Conservation (phyloP, 768 basidiomycete species). For the Lactifluus piperatus region DNA sequence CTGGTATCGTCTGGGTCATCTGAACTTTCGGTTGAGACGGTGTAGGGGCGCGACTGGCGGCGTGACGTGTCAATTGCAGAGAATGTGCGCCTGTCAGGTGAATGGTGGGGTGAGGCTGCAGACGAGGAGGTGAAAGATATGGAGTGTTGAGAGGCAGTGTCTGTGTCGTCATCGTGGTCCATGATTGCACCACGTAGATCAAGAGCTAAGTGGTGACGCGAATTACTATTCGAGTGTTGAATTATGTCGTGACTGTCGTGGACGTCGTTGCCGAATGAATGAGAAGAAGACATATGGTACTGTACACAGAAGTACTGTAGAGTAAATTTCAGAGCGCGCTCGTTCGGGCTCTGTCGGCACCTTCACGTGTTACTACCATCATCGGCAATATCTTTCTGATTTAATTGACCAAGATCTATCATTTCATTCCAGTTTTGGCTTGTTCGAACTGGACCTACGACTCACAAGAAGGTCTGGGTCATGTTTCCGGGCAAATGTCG, state of each 20-base stretch:
- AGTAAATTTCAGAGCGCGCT: too few relatives aligned
- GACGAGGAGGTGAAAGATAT: constrained; percentile 62
- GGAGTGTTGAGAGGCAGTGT: constrained; percentile 73
- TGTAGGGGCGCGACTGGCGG: constrained; percentile 39
- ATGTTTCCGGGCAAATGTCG: constrained; percentile 11
- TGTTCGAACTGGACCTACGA: neutral
- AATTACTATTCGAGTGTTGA: neutral
- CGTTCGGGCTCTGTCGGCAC: neutral
- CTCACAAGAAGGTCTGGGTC: neutral
- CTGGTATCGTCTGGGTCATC: constrained; percentile 10
- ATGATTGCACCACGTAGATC: constrained; percentile 20
- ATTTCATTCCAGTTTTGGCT: neutral
- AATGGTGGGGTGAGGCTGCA: constrained; percentile 42
- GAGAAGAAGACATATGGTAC: constrained; percentile 4
- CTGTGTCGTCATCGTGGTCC: constrained; percentile 48
- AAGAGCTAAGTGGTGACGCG: constrained; percentile 1
- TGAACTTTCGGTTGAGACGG: constrained; percentile 21
- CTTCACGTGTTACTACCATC: neutral
- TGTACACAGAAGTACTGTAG: too few relatives aligned
- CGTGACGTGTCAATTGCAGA: constrained; percentile 21
- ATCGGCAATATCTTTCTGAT: too few relatives aligned
- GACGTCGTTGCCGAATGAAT: constrained; percentile 15
- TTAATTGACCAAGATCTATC: too few relatives aligned
- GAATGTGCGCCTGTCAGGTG: constrained; percentile 21
- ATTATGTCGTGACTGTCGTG: neutral